Evolutionary conservation across 1,139 yeast species (phyloP).

Genomic region (Blastobotrys aristatus): DNA sequence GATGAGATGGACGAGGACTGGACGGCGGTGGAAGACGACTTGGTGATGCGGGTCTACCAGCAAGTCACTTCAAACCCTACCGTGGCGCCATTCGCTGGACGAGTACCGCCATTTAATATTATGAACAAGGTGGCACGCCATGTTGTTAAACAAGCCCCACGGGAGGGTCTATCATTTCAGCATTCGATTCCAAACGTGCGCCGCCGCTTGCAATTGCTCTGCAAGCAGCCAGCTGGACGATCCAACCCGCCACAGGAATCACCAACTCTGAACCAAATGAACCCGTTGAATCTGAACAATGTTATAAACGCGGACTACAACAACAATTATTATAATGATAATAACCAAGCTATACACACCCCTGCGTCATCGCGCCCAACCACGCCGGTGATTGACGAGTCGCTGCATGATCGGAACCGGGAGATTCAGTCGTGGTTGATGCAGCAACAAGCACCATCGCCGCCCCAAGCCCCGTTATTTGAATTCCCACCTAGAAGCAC

Average conservation of each 20-base stretch:
- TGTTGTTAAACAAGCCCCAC: conserved; percentile 29
- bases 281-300: background rate
- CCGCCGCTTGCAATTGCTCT: conserved; percentile 29
- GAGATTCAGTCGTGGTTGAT: conserved; percentile 14
- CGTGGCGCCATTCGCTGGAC: conserved; percentile 36
- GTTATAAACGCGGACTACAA: too few relatives aligned
- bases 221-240: background rate
- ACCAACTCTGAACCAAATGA: background rate
- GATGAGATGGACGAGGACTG: conserved; percentile 19
- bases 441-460: conserved; percentile 15
- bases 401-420: background rate
- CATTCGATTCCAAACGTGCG: conserved; percentile 32
- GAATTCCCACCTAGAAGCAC: conserved; percentile 14
- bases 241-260: background rate
- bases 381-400: background rate
- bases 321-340: too few relatives aligned
- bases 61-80: conserved; percentile 30
- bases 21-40: conserved; percentile 31
- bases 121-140: conserved; percentile 35
- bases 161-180: conserved; percentile 29
- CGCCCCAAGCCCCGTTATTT: conserved; percentile 7
- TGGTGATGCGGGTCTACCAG: conserved; percentile 28
- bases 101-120: conserved; percentile 36
- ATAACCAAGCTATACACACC: background rate
- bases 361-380: conserved; percentile 15